Evolutionary conservation across 768 basidiomycete species (phyloP).

Genomic region (Rubroboletus satanas): DNA sequence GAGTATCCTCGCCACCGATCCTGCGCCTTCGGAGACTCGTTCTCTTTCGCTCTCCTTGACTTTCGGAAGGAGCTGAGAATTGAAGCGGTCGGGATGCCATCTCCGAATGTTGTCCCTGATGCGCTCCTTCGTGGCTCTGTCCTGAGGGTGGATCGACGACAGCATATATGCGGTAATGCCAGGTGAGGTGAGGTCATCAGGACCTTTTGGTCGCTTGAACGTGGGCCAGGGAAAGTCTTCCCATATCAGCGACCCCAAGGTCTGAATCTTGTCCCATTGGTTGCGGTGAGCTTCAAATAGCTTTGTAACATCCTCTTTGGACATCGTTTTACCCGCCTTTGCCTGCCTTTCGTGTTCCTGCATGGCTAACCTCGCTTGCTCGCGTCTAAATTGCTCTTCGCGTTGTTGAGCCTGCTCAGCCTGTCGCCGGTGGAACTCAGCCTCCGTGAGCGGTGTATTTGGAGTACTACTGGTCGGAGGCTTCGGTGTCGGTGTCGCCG

Average conservation of each 20-base stretch:
- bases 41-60: slow-evolving; percentile 62
- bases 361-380: slow-evolving; percentile 60
- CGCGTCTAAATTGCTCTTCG: slow-evolving; percentile 64
- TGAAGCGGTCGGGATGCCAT: slow-evolving; percentile 85
- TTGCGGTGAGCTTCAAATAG: slow-evolving; percentile 60
- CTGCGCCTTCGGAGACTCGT: slow-evolving; percentile 68
- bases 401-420: slow-evolving; percentile 61
- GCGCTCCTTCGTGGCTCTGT: slow-evolving; percentile 60
- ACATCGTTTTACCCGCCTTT: slow-evolving; percentile 43
- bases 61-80: slow-evolving; percentile 61
- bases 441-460: slow-evolving; percentile 36
- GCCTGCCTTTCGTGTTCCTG: slow-evolving; percentile 43
- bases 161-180: slow-evolving; percentile 61
- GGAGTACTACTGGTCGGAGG: slow-evolving; percentile 16
- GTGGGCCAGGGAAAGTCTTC: slow-evolving; percentile 73
- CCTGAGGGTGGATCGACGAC: slow-evolving; percentile 51
- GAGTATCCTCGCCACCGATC: slow-evolving; percentile 63
- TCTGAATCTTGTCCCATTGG: slow-evolving; percentile 51
- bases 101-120: slow-evolving; percentile 69
- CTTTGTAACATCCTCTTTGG: slow-evolving; percentile 53
- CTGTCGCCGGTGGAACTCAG: slow-evolving; percentile 61
- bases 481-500: slow-evolving; percentile 20
- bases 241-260: slow-evolving; percentile 49
- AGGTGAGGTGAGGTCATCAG: slow-evolving; percentile 57
- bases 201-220: slow-evolving; percentile 49